phyloP scores from a whole-genome alignment of 495 filamentous ascomycete genomes.

The Astrothelium subdiscretum region DNA sequence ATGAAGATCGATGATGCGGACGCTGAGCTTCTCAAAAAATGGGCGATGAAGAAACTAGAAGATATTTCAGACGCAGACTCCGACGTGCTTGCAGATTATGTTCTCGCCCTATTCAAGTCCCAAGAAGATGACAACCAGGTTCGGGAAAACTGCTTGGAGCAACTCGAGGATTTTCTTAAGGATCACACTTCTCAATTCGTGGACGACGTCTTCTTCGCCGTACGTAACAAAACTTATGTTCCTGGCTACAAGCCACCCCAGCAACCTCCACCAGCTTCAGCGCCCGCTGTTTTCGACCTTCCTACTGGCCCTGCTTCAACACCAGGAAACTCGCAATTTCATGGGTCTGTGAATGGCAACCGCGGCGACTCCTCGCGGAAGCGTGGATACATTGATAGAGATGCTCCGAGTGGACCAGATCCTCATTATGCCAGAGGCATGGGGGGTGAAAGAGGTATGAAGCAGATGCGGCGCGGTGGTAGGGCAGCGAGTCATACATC shows the following conservation, averaged over 20 bases:
- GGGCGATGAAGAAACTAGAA: constrained; percentile 83
- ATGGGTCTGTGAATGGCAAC: constrained; percentile 13
- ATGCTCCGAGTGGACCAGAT: constrained; percentile 22
- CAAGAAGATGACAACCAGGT: constrained; percentile 67
- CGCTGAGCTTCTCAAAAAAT: constrained; percentile 62
- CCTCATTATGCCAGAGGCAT: constrained; percentile 30
- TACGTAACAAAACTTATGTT: constrained; percentile 51
- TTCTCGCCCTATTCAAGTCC: constrained; percentile 75
- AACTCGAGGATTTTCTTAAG: constrained; percentile 78
- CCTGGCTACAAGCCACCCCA: constrained; percentile 37
- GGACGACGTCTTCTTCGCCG: constrained; percentile 68
- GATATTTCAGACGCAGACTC: constrained; percentile 92
- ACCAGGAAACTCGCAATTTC: neutral
- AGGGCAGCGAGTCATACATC: neutral
- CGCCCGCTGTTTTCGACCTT: constrained; percentile 28
- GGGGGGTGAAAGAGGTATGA: constrained; percentile 44
- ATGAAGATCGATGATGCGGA: constrained; percentile 79
- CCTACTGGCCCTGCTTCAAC: constrained; percentile 27
- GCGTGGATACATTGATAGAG: constrained; percentile 29
- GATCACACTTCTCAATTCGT: constrained; percentile 70
- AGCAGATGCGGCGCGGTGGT: constrained; percentile 62
- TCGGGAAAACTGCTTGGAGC: constrained; percentile 58
- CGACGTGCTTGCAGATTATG: constrained; percentile 91
- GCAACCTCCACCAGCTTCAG: constrained; percentile 22
- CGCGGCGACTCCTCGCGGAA: constrained; percentile 31